Evolutionary conservation across 768 basidiomycete genomes (phyloP).

Genomic region (Pisolithus sp.): DNA sequence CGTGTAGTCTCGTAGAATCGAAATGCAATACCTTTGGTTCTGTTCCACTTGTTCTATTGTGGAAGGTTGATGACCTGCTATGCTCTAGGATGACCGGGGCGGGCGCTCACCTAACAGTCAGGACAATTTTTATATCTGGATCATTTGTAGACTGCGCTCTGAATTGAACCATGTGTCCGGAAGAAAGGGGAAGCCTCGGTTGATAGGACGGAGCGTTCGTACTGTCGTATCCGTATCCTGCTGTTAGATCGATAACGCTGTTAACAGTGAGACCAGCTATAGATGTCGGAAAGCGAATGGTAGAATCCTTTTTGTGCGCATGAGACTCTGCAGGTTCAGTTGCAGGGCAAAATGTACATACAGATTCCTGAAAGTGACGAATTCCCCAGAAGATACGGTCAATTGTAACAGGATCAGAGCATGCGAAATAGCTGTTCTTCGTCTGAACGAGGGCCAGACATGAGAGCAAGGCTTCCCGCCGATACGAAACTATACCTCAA

Average conservation of each 20-base stretch:
- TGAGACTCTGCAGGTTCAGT: background rate
- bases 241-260: constrained; percentile 68
- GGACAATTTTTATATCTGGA: constrained; percentile 43
- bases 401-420: constrained; percentile 58
- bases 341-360: constrained; percentile 6
- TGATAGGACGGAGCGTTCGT: constrained; percentile 58
- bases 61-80: background rate
- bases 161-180: constrained; percentile 84
- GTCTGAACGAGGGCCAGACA: constrained; percentile 39
- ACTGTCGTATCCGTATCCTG: constrained; percentile 59
- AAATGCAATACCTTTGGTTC: constrained; percentile 66
- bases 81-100: background rate
- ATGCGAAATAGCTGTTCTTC: constrained; percentile 78
- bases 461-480: background rate
- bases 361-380: constrained; percentile 47
- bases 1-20: background rate
- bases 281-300: constrained; percentile 43
- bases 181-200: constrained; percentile 63
- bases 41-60: constrained; percentile 73
- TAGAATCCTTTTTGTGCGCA: constrained; percentile 10
- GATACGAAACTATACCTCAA: constrained; percentile 42
- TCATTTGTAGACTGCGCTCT: constrained; percentile 38
- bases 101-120: constrained; percentile 59
- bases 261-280: constrained; percentile 58
- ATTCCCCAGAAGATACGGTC: constrained; percentile 63